Evolutionary conservation across 805 yeast genomes (phyloP).

Genomic region (Suhomyces vadensis): DNA sequence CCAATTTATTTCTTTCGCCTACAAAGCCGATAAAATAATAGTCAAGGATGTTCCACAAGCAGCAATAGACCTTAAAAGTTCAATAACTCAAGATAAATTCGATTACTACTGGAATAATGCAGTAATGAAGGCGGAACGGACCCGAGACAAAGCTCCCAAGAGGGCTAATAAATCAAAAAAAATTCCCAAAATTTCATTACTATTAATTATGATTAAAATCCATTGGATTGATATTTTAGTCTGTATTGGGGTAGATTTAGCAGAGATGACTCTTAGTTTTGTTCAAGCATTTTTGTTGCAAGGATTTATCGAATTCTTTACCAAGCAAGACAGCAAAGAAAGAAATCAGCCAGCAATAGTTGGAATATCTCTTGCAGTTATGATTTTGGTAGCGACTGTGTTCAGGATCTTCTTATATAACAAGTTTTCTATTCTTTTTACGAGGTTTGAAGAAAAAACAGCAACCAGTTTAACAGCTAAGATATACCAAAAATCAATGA

Average conservation of each 20-base stretch:
- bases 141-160: constrained; percentile 1
- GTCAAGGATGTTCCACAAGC: constrained; percentile 16
- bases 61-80: constrained; percentile 6
- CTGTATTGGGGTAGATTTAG: background rate
- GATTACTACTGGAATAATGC: constrained; percentile 5
- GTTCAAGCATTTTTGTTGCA: constrained; percentile 15
- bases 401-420: constrained; percentile 20
- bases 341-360: constrained; percentile 15
- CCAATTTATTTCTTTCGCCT: constrained; percentile 24
- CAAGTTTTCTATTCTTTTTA: constrained; percentile 18
- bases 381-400: constrained; percentile 8
- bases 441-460: constrained; percentile 8
- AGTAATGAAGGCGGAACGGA: background rate
- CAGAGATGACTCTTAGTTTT: constrained; percentile 21
- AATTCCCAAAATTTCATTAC: constrained; percentile 8
- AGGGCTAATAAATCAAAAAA: constrained; percentile 4
- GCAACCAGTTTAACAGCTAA: constrained; percentile 64
- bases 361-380: constrained; percentile 17
- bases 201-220: constrained; percentile 7
- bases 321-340: constrained; percentile 4
- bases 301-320: constrained; percentile 17
- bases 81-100: constrained; percentile 2
- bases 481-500: constrained; percentile 69
- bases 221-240: constrained; percentile 1
- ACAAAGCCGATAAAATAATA: constrained; percentile 21